Percentiles rank a stretch among this genome's conserved stretches.
These are phyloP conservation scores for Rosa multiflora DNA, from an alignment of 306 rosid species.

Conservation along the genomic window DNA sequence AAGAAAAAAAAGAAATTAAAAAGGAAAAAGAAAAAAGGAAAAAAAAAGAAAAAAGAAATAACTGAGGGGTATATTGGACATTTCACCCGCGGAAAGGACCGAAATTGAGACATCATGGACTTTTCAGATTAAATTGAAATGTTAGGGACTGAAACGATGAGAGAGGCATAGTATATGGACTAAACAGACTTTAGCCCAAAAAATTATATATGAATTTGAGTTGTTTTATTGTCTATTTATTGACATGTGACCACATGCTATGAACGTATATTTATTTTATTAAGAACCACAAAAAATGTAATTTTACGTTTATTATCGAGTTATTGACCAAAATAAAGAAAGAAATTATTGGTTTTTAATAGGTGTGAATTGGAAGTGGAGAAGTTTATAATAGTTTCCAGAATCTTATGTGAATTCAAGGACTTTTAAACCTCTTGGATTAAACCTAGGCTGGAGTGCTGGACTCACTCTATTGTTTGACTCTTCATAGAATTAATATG, in stretches of 20 bases:
- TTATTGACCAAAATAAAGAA: background rate
- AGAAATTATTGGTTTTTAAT: background rate
- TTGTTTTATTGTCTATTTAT: too few relatives aligned
- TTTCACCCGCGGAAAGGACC: too few relatives aligned
- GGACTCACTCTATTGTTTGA: background rate
- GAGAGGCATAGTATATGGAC: too few relatives aligned
- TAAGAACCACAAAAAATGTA: background rate
- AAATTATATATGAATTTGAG: too few relatives aligned
- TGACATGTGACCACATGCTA: constrained; percentile 46
- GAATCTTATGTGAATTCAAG: background rate
- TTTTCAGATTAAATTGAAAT: too few relatives aligned
- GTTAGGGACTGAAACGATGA: too few relatives aligned
- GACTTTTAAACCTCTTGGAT: background rate
- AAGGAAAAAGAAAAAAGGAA: too few relatives aligned
- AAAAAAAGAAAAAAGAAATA: too few relatives aligned
- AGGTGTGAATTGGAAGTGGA: background rate
- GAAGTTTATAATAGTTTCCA: background rate
- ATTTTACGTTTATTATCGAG: background rate
- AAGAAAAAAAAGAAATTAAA: too few relatives aligned
- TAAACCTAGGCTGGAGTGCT: background rate
- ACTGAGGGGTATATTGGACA: too few relatives aligned
- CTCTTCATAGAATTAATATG: background rate
- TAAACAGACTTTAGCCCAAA: too few relatives aligned
- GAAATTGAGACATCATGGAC: too few relatives aligned
- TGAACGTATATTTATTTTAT: constrained; percentile 16